Evolutionary conservation across 441 rosid genomes (phyloP).

Genomic region (Pelargonium myrrhifolium): DNA sequence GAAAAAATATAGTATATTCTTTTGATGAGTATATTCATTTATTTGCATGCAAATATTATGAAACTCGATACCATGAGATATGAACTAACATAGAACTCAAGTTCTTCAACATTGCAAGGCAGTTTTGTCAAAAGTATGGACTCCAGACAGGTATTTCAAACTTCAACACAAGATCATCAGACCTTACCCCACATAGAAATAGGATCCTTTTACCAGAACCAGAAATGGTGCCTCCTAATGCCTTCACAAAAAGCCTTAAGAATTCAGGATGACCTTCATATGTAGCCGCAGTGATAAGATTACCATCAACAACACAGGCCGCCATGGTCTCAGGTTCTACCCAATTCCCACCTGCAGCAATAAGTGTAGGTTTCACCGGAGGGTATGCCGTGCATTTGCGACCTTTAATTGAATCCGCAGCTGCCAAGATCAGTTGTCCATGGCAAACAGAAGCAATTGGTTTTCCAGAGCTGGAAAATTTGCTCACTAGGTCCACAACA

Average conservation of each 20-base stretch:
- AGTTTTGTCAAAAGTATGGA: not conserved
- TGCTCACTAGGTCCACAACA: constrained; percentile 49
- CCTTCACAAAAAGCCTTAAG: constrained; percentile 51
- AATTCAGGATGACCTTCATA: constrained; percentile 64
- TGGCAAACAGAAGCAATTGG: constrained; percentile 76
- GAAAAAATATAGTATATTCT: not conserved
- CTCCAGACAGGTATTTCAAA: not conserved
- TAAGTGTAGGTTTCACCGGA: constrained; percentile 48
- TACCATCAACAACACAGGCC: constrained; percentile 60
- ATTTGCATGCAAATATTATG: not conserved
- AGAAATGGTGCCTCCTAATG: constrained; percentile 49
- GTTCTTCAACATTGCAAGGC: not conserved
- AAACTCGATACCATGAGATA: not conserved
- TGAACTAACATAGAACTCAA: not conserved
- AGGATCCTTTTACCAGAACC: constrained; percentile 57
- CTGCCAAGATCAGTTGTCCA: constrained; percentile 72
- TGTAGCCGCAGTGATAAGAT: constrained; percentile 59
- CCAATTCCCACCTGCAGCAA: constrained; percentile 79
- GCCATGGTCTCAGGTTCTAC: constrained; percentile 47
- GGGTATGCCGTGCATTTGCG: constrained; percentile 57
- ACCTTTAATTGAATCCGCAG: constrained; percentile 49
- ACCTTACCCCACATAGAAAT: constrained; percentile 83
- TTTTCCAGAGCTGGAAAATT: constrained; percentile 50
- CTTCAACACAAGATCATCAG: not conserved
- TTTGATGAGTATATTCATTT: not conserved